Conservation (phyloP, 2,329 filamentous ascomycete genomes). For the Penicillium sp. region DNA sequence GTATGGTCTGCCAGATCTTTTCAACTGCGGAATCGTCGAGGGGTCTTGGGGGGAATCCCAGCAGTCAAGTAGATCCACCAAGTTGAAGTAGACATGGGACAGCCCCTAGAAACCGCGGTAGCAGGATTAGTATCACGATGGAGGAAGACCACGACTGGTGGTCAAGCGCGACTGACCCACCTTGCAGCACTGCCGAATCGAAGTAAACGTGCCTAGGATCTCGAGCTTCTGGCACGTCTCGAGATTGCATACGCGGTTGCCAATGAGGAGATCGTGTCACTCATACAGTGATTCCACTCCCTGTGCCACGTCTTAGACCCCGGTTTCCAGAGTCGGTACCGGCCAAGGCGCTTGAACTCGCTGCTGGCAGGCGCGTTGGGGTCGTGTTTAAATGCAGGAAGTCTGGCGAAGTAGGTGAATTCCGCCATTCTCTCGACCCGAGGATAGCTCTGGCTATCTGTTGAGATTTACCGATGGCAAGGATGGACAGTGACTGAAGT, state of each 20-base stretch:
- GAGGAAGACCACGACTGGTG: not conserved
- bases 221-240: slow-evolving; percentile 27
- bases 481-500: too few relatives aligned
- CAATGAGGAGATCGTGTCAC: slow-evolving; percentile 17
- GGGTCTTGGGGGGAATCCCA: slow-evolving; percentile 11
- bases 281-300: slow-evolving; percentile 25
- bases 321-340: slow-evolving; percentile 20
- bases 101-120: slow-evolving; percentile 18
- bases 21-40: slow-evolving; percentile 13
- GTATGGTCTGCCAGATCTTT: slow-evolving; percentile 20
- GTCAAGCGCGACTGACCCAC: slow-evolving; percentile 12
- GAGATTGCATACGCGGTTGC: slow-evolving; percentile 12
- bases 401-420: not conserved
- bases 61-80: slow-evolving; percentile 31
- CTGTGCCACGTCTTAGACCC: slow-evolving; percentile 20
- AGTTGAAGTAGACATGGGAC: slow-evolving; percentile 26
- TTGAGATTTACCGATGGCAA: too few relatives aligned
- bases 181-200: slow-evolving; percentile 30
- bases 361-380: slow-evolving; percentile 11
- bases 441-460: too few relatives aligned
- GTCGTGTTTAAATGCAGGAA: slow-evolving; percentile 3
- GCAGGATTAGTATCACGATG: not conserved
- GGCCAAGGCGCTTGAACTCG: slow-evolving; percentile 23
- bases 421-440: not conserved
- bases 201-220: slow-evolving; percentile 12